A percentile compares a stretch with the other conserved stretches of the same genome.
These are phyloP conservation scores for Rosa hybrid DNA, from an alignment of 331 rosid species.

Conservation along the genomic window DNA sequence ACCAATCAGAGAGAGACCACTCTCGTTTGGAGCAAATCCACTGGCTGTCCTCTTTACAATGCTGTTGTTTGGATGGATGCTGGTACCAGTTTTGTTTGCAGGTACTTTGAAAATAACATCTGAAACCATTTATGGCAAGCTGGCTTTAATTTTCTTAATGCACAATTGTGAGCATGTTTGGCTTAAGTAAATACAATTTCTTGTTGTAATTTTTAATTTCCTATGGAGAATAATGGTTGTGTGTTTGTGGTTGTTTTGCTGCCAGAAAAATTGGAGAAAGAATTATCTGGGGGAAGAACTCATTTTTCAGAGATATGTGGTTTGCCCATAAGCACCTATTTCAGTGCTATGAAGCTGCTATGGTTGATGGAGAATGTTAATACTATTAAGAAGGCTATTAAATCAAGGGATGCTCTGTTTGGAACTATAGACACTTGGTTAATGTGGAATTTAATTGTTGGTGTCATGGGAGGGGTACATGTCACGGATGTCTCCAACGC, in stretches of 20 bases:
- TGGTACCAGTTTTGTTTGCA: constrained; percentile 72
- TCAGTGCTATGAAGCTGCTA: constrained; percentile 77
- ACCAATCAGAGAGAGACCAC: constrained; percentile 94
- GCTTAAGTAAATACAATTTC: not conserved
- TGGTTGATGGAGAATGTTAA: constrained; percentile 87
- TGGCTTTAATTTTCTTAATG: not conserved
- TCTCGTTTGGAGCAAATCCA: constrained; percentile 90
- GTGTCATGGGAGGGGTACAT: constrained; percentile 72
- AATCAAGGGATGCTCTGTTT: constrained; percentile 76
- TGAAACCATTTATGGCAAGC: not conserved
- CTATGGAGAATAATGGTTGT: not conserved
- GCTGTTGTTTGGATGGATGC: constrained; percentile 98
- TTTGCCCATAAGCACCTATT: constrained; percentile 84
- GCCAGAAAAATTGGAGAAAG: constrained; percentile 72
- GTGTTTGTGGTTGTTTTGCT: constrained; percentile 20
- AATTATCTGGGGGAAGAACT: constrained; percentile 68
- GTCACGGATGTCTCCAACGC: constrained; percentile 89
- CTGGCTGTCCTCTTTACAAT: constrained; percentile 72
- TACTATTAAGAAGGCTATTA: constrained; percentile 55
- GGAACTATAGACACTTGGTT: constrained; percentile 93
- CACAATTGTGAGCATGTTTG: not conserved
- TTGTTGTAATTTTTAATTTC: not conserved
- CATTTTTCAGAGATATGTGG: constrained; percentile 83
- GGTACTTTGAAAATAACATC: constrained; percentile 35
- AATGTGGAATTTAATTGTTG: constrained; percentile 87